Evolutionary conservation across 306 rosid genomes (phyloP).

Genomic region (Prunus mongolica): DNA sequence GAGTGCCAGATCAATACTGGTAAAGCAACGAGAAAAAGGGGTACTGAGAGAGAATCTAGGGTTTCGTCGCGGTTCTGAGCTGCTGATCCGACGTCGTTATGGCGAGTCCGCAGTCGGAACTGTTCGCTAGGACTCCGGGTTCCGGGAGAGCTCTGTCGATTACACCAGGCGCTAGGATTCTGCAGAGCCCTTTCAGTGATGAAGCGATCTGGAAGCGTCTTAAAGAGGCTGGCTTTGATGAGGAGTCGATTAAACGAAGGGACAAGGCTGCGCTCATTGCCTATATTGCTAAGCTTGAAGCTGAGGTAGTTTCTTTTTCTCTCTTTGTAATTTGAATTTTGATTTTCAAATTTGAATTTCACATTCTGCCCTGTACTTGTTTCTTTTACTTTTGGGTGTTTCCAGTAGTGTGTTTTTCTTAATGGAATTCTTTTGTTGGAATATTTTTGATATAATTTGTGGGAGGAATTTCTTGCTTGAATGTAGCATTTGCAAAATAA

Average conservation of each 20-base stretch:
- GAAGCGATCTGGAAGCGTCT: conserved; percentile 88
- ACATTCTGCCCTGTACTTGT: background rate
- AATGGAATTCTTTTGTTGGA: background rate
- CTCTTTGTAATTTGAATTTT: background rate
- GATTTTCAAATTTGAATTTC: background rate
- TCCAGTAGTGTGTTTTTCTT: background rate
- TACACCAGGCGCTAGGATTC: conserved; percentile 83
- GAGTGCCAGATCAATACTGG: background rate
- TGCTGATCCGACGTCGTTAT: conserved; percentile 29
- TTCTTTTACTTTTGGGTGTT: background rate
- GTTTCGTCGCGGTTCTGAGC: conserved; percentile 11
- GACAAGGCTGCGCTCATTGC: conserved; percentile 91
- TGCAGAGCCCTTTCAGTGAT: conserved; percentile 65
- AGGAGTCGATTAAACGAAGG: conserved; percentile 69
- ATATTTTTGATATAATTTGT: background rate
- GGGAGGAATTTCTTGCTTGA: background rate
- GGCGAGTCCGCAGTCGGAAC: conserved; percentile 57
- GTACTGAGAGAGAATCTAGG: conserved; percentile 9
- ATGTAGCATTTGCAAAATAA: background rate
- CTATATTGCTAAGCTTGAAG: conserved; percentile 88
- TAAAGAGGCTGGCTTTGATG: conserved; percentile 77
- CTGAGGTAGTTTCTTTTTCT: conserved; percentile 47
- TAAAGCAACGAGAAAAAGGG: background rate
- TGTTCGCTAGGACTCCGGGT: conserved; percentile 22
- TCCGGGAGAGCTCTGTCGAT: conserved; percentile 53